Base-by-base conservation (phyloP, 495 filamentous ascomycete genomes). In the Polyplosphaeria fusca region DNA sequence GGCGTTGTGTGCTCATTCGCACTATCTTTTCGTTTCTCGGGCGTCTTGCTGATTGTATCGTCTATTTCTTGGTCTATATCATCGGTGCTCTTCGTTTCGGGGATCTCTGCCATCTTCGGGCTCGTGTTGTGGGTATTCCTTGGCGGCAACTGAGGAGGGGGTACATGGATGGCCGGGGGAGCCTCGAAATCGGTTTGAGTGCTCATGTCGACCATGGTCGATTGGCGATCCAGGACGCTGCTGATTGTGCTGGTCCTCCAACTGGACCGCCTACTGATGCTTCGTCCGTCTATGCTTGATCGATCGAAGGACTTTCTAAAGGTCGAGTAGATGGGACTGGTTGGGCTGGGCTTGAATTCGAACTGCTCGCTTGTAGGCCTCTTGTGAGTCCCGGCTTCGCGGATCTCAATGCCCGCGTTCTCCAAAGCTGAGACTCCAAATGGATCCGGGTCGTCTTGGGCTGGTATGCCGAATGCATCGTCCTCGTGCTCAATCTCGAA, bases 361-460 rank as follows among this genome's bases (percentile, higher is more conserved):
- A 95, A 94, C 52, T 82, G 79, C 19, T 86, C 87, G 69, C 79
- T 84, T 26, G 76, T 79, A 16, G 90, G 86, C 32, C 88, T 76
- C 19, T 75, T 69, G 39, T 80, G 79, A 1, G 86, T 85, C 18
- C 88, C 89, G 14, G 90, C 90, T 75, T 95, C 91, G 40, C 86
- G 79, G 61, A 96, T 91, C 63, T 90, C 86, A 42, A 95, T 76
- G 7, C 91, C 91, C 62, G 86, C 85, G 61, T 86, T 83, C 70
- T 93, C 86, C 35, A 96, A 72, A 25, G 91, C 89, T 25, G 87
- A 81, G 19, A 96, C 87, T 18, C 91, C 91, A 66, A 86, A 96
- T 13, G 91, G 91, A 68, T 96, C 91, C 24, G 91, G 89, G 53
- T 89, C 86, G 40, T 89, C 86, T 2, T 74, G 68, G 39, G 85